Evolutionary conservation across 2,329 filamentous ascomycete species (phyloP), one percentile per base, ranked within the genome.

Genomic region (Talaromyces sp.): DNA sequence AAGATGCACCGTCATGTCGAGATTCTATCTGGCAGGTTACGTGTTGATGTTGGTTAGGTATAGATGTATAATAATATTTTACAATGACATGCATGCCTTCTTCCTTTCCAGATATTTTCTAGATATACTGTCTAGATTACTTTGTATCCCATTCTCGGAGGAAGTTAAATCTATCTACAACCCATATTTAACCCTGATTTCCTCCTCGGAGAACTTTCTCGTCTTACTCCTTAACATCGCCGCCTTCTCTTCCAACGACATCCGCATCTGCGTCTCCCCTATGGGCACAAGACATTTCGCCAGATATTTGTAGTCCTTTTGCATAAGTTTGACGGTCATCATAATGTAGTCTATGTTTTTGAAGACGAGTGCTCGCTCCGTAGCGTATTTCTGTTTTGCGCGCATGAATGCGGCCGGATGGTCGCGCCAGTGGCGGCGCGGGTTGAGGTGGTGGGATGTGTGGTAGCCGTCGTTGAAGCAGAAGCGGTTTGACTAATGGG

Each of bases 381-480:
- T 77, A 0, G 85, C 82, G 71, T 93, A 94, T 2, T 83, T 84
- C 27, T 85, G 78, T 76, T 92, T 92, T 54, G 87, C 85, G 69
- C 87, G 83, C 1, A 93, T 79, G 76, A 94, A 92, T 7, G 90
- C 86, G 13, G 87, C 81, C 0, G 91, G 91, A 70, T 93, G 91
- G 22, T 93, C 89, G 65, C 91, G 87, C 91, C 91, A 94, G 79
- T 93, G 91, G 1, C 91, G 86, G 33, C 86, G 83, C 0, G 90
- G 90, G 77, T 93, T 92, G 61, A 93, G 85, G 71, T 93, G 90
- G 73, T 93, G 91, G 19, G 89, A 91, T 7, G 90, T 93, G 77
- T 93, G 90, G 75, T 92, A 93, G 68, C 90, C 90, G 71, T 93
- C 90, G 70, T 93, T 93, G 83, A 89, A 93, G 79, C 89, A 93